Conservation (phyloP, 2,329 filamentous ascomycete species). For the Colletotrichum sp. region DNA sequence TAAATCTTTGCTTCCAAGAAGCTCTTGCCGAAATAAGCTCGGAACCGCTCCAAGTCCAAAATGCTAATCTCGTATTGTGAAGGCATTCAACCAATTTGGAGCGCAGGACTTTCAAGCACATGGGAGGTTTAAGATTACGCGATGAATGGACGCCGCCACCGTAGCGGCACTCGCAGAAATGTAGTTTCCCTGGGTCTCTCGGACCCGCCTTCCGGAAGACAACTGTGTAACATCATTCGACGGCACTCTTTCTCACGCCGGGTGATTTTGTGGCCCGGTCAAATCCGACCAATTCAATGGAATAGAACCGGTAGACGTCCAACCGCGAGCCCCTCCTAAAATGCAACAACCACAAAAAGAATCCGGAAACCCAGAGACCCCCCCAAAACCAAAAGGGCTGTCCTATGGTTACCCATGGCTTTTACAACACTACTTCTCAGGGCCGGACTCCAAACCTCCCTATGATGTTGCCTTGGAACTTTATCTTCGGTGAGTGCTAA, state of each 20-base stretch:
- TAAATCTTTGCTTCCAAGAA: neutral
- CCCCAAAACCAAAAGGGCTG: neutral
- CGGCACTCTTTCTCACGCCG: neutral
- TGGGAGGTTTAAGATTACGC: no score
- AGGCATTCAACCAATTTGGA: no score
- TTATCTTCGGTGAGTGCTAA: neutral
- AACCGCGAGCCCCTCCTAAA: rapidly evolving
- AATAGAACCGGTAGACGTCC: neutral
- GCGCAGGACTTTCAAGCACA: no score
- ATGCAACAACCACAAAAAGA: neutral
- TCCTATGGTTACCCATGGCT: neutral
- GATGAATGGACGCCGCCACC: no score
- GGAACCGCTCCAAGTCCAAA: neutral
- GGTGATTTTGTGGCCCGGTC: neutral
- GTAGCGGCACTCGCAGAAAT: no score
- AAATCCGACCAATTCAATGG: neutral
- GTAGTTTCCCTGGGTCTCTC: no score
- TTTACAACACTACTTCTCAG: neutral
- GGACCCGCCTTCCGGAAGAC: no score
- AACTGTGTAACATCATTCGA: no score
- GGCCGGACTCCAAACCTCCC: neutral
- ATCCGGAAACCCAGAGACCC: neutral
- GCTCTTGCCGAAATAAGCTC: neutral
- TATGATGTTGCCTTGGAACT: constrained; percentile 1
- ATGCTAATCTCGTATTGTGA: neutral